These are phyloP conservation scores for Phytophthora sojae DNA, from an alignment of 352 stramenopile species.

Conservation along the genomic window DNA sequence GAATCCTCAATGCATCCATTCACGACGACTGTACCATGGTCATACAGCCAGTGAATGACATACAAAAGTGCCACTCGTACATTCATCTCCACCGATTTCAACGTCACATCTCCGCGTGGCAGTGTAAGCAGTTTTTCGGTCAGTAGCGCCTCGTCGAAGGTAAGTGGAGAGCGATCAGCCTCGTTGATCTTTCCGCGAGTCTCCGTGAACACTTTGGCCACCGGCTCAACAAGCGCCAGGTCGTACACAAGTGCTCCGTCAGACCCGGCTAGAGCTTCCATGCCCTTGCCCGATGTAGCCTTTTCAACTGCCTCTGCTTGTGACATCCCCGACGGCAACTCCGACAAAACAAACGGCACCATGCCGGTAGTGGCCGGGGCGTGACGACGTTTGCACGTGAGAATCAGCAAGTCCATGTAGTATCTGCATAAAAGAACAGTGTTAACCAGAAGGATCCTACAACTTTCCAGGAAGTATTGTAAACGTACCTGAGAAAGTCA, in stretches of 20 bases:
- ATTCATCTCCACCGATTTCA: conserved; percentile 84
- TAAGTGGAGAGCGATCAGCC: background rate
- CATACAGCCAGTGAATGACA: conserved; percentile 91
- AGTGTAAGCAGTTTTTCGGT: conserved; percentile 61
- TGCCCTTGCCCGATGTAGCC: conserved; percentile 84
- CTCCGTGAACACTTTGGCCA: conserved; percentile 46
- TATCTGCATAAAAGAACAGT: conserved; percentile 28
- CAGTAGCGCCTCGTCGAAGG: conserved; percentile 48
- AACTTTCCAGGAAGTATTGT: background rate
- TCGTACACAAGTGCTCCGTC: conserved; percentile 96
- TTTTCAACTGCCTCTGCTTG: conserved; percentile 80
- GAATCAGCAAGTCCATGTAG: conserved; percentile 95
- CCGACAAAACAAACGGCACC: conserved; percentile 94
- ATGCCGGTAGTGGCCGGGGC: conserved; percentile 97
- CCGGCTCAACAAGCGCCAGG: conserved; percentile 82
- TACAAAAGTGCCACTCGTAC: conserved; percentile 92
- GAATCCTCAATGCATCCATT: conserved; percentile 95
- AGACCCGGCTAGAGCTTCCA: conserved; percentile 90
- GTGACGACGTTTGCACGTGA: conserved; percentile 93
- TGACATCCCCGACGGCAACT: conserved; percentile 74
- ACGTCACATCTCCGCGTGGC: conserved; percentile 73
- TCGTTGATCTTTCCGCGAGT: conserved; percentile 4
- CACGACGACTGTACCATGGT: conserved; percentile 91
- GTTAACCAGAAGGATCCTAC: background rate
- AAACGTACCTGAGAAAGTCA: conserved; percentile 57